Conservation (phyloP, 192 early-diverging fungal species). For the Ramicandelaber brevisporus region DNA sequence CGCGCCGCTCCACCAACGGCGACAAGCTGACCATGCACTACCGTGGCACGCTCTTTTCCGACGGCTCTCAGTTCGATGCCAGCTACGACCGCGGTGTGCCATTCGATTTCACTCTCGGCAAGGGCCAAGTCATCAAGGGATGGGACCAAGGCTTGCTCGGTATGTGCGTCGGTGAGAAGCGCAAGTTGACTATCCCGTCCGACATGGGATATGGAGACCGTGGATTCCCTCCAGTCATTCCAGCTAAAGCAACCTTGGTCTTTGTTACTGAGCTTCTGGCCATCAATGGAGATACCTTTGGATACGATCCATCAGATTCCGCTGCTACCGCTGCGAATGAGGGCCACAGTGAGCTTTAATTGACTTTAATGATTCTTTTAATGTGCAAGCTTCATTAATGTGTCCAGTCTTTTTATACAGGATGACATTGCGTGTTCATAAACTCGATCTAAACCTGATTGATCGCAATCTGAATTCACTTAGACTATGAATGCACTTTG, state of each 20-base stretch:
- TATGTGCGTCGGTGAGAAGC: constrained; percentile 70
- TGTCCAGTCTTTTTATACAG: no score
- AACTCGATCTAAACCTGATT: no score
- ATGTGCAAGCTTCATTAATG: no score
- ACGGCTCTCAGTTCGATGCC: constrained; percentile 68
- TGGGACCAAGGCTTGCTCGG: constrained; percentile 69
- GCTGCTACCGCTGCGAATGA: no score
- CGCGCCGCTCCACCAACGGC: constrained; percentile 11
- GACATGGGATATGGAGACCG: constrained; percentile 59
- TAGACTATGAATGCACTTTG: no score
- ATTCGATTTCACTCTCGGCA: constrained; percentile 60
- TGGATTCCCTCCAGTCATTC: constrained; percentile 45
- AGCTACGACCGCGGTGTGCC: constrained; percentile 53
- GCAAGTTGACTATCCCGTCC: constrained; percentile 47
- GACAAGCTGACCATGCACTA: constrained; percentile 42
- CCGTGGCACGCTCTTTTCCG: constrained; percentile 17
- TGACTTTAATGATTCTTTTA: no score
- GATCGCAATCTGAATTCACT: no score
- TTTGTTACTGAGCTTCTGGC: constrained; percentile 54
- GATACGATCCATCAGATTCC: no score
- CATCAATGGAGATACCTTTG: constrained; percentile 8
- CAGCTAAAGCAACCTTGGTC: constrained; percentile 42
- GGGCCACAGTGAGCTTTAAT: constrained; percentile 8
- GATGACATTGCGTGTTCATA: no score
- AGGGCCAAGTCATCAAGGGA: constrained; percentile 74